Evolutionary conservation across 1,284 basidiomycete genomes (phyloP), one percentile per base, ranked within the genome.

Genomic region (Sanghuangporus weigelae): DNA sequence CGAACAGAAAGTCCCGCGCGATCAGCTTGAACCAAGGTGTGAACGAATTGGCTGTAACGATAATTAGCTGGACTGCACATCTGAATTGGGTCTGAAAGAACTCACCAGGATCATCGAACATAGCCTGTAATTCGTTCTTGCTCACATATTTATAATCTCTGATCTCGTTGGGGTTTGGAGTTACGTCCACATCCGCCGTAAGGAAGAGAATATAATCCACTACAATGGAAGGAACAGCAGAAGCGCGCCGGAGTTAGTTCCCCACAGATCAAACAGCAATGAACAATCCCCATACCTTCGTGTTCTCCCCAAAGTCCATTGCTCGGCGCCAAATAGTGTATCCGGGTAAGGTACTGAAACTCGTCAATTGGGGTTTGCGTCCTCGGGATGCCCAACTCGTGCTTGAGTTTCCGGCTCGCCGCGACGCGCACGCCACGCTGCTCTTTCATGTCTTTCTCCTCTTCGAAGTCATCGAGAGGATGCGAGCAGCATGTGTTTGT

Each of bases 1-100:
- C 94, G 74, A 96, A 98, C 58, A 99, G 82, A 76, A 98, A 98
- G 73, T 97, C 93, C 7, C 95, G 86, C 1, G 95, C 95, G 71
- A 99, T 99, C 48, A 99, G 86, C 75, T 95, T 95, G 86, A 99
- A 99, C 97, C 97, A 99, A 0, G 97, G 97, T 3, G 97, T 99
- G 76, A 99, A 99, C 0, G 85, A 84, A 72, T 92, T 91, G 50
- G 78, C 94, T 96, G 71, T n/a, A 2, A 36, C 26, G 16, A 10
- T 10, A 35, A 31, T 54, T 35, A 38, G 31, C 7, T 26, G 31
- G 11, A n/a, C n/a, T 21, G 26, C 12, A 14, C 14, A 38, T 8
- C 16, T 7, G 23, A 23, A 26, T 1, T 11, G 3, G 19, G 26
- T 49, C 4, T 11, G 21, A 51, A 48, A 55, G n/a, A 31, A 72